Evolutionary conservation across 1,139 yeast genomes (phyloP), one percentile per base, ranked within the genome.

Genomic region (Geotrichum restrictum): DNA sequence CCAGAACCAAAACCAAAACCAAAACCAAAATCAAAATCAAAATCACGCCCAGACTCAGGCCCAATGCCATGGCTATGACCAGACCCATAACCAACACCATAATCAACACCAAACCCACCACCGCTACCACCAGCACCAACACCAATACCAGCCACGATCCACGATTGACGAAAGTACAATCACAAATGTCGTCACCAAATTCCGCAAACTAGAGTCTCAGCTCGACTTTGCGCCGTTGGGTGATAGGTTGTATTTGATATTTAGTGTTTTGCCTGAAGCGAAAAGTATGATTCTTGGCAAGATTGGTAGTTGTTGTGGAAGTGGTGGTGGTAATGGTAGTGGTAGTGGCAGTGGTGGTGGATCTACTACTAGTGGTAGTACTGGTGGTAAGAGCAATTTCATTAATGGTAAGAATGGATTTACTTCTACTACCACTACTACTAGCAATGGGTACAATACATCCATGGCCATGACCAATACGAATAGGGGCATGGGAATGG

Each of bases 191-290:
- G 51, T 59, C 14, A 45, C 48, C 29, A 39, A 52, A 32, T 59
- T 59, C 31, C 51, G 55, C 11, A 40, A 40, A 24, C 45, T 56
- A 3, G 61, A 59, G 44, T 16, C 53, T 21, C 58, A 59, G 38
- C 41, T 59, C 10, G 61, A 59, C 14, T 57, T 58, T 1, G 59
- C 55, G 1, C 60, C 60, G 16, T 34, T 59, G 7, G 59, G 59
- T 2, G 60, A 59, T 41, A 47, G 60, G 14, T 37, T 57, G n/a
- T 52, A 41, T 21, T 42, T 57, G 53, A 34, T 57, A 8, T 34
- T 54, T 14, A 48, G 51, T n/a, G 50, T 57, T 10, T 29, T 57
- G 11, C 59, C 61, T 3, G 54, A 45, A n/a, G 48, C 53, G 31
- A 42, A 53, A 16, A 24, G 36, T 1, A 14, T 55, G 33, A 38